phyloP scores from a whole-genome alignment of 2,329 filamentous ascomycete genomes.

The Colletotrichum brevisporum region DNA sequence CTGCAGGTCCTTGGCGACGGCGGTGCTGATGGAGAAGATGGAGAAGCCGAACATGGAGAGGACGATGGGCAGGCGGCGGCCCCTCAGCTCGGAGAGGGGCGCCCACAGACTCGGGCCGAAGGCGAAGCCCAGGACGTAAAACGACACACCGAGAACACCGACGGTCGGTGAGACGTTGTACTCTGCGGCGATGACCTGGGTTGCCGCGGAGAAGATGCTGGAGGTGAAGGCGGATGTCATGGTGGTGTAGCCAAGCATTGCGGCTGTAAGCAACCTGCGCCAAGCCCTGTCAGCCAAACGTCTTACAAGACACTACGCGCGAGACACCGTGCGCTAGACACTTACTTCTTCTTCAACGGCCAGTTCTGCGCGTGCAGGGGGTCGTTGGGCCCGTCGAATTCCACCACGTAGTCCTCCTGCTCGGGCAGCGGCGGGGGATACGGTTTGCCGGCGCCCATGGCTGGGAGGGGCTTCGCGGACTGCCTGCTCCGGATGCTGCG shows the following conservation, averaged over 20 bases:
- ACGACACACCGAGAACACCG: conserved; percentile 74
- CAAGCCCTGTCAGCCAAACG: conserved; percentile 28
- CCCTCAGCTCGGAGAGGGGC: conserved; percentile 79
- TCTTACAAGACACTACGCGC: conserved; percentile 26
- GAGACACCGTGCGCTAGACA: conserved; percentile 38
- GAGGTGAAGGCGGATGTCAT: conserved; percentile 79
- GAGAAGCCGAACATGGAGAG: conserved; percentile 78
- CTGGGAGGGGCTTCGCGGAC: conserved; percentile 72
- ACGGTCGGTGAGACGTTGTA: conserved; percentile 75
- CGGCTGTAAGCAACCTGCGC: conserved; percentile 70
- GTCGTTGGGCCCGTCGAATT: conserved; percentile 87
- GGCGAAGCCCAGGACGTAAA: conserved; percentile 81
- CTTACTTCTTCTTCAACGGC: conserved; percentile 82
- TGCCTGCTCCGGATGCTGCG: conserved; percentile 62
- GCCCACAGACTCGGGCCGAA: conserved; percentile 81
- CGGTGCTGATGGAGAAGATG: conserved; percentile 75
- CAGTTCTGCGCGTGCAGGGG: conserved; percentile 92
- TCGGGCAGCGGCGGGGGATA: conserved; percentile 79
- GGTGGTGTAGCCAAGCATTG: conserved; percentile 81
- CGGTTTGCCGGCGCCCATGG: conserved; percentile 81
- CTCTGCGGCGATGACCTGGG: conserved; percentile 65
- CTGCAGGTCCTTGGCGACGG: conserved; percentile 76
- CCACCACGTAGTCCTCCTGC: conserved; percentile 83
- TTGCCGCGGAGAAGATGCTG: conserved; percentile 82
- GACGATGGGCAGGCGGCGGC: conserved; percentile 74